Conservation (phyloP, 2,329 filamentous ascomycete genomes). For the Exophiala oligosperma region DNA sequence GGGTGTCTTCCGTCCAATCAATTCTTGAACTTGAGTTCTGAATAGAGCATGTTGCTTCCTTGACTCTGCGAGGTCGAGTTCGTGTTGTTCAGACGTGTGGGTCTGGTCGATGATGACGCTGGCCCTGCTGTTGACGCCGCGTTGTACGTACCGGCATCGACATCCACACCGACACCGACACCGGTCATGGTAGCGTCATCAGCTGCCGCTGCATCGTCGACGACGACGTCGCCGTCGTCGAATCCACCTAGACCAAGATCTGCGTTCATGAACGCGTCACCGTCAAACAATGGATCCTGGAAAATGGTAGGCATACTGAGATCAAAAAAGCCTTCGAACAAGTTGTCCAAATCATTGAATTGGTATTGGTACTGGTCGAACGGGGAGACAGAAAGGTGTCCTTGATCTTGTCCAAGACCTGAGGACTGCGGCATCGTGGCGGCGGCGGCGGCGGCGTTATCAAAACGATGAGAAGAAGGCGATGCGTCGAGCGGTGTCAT, state of each 20-base stretch:
- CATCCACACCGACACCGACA: too few relatives aligned
- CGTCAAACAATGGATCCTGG: slow-evolving; percentile 28
- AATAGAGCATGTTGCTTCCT: too few relatives aligned
- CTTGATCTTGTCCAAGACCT: not conserved
- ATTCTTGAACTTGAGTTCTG: too few relatives aligned
- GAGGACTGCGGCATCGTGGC: not conserved
- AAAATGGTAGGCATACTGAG: slow-evolving; percentile 31
- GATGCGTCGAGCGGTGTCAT: slow-evolving; percentile 1
- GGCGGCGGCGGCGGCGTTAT: not conserved
- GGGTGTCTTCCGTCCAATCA: too few relatives aligned
- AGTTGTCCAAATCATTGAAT: slow-evolving; percentile 30
- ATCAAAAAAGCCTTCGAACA: slow-evolving; percentile 31
- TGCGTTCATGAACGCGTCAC: slow-evolving; percentile 23
- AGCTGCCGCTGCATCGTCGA: not conserved
- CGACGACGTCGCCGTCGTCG: not conserved
- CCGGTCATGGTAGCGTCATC: not conserved
- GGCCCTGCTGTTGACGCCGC: too few relatives aligned
- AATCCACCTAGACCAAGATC: slow-evolving; percentile 9
- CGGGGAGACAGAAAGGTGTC: not conserved
- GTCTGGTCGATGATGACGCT: too few relatives aligned
- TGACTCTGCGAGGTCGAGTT: too few relatives aligned
- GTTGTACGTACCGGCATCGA: too few relatives aligned
- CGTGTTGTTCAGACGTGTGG: too few relatives aligned
- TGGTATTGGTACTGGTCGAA: slow-evolving; percentile 19
- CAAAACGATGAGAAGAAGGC: not conserved